Evolutionary conservation across 331 rosid species (phyloP).

Genomic region (Malus hybrid): DNA sequence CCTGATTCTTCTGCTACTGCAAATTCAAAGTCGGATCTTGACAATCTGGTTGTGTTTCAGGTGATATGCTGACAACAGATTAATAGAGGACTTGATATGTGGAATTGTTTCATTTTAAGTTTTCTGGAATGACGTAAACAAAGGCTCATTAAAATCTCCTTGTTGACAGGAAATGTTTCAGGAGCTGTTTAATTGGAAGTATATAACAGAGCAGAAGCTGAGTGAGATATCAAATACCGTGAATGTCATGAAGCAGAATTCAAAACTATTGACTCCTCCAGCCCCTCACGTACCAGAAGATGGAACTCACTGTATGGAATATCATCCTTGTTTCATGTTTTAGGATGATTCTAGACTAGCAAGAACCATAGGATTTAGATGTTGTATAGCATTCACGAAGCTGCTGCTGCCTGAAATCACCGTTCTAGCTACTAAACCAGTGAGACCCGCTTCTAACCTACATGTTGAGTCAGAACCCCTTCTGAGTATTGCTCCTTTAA

Average conservation of each 20-base stretch:
- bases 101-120: neutral
- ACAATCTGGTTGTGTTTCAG: constrained; percentile 55
- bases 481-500: neutral
- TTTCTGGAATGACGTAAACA: neutral
- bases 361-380: neutral
- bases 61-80: constrained; percentile 22
- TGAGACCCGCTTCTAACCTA: neutral
- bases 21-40: constrained; percentile 58
- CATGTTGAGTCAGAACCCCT: neutral
- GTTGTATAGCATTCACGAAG: constrained; percentile 4
- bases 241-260: constrained; percentile 40
- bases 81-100: neutral
- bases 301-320: neutral
- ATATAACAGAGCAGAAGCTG: constrained; percentile 64
- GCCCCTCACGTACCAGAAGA: constrained; percentile 6
- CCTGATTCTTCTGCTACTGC: constrained; percentile 76
- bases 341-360: neutral
- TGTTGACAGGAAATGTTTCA: constrained; percentile 51
- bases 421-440: constrained; percentile 1
- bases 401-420: neutral
- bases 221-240: constrained; percentile 51
- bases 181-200: constrained; percentile 64
- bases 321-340: constrained; percentile 1
- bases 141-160: constrained; percentile 1
- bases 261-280: constrained; percentile 5